Evolutionary conservation across 2,329 filamentous ascomycete species (phyloP), one percentile per base, ranked within the genome.

Genomic region (Colletotrichum sp.): DNA sequence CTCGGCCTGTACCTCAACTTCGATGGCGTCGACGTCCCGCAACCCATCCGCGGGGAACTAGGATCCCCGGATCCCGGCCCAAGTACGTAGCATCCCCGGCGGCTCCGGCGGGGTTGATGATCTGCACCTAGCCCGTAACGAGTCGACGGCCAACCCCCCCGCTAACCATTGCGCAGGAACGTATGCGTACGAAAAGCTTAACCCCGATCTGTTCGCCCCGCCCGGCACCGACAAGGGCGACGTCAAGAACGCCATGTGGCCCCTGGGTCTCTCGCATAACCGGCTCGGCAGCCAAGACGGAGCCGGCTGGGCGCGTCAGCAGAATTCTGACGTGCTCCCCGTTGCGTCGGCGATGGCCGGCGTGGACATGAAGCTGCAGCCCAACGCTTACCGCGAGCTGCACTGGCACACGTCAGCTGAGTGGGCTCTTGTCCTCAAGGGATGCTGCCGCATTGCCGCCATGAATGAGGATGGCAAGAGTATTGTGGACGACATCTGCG

Each of bases 371-470:
- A 86, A 89, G 55, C 85, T 92, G 2, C 87, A 86, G n/a, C 86
- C 89, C 0, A 83, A 89, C 30, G 90, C 89, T 0, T 93, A 93
- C 76, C 88, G 92, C 24, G 92, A 93, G 80, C 83, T 93, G 26
- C 92, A 94, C 78, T 94, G 90, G 90, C 90, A 92, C 78, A 90
- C 87, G 48, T 86, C 88, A 52, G 87, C 84, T 64, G 85, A 91
- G 78, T 91, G 89, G 89, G 84, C 87, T 0, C 83, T 90, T 7
- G 83, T 92, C 13, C 83, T 91, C 18, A 90, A 90, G 73, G 90
- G 90, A 1, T 87, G 86, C 55, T 89, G 89, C 4, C 86, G 89
- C 7, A 83, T 92, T 2, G 83, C 86, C 8, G 87, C 90, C 2
- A 85, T 92, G 57, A 87, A 92, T 75, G 86, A 89, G 57, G 85